Base-by-base conservation (phyloP, 208 protist genomes). In the Entamoeba histolytica region DNA sequence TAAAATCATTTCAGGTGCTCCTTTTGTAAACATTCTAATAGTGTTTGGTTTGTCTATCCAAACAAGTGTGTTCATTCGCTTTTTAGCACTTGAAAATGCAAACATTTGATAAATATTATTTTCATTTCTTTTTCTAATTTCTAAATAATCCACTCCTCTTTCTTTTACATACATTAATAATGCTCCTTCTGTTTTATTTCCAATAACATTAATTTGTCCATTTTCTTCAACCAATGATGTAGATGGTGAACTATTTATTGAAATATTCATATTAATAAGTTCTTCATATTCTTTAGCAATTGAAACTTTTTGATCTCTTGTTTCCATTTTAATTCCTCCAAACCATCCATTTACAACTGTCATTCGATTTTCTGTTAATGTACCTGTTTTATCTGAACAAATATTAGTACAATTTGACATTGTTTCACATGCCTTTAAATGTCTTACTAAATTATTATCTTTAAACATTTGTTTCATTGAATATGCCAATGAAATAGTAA, bases 401-500 rank as follows among this genome's bases (percentile, higher is more conserved):
- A 98, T 96, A 69, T 97, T 96, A 31, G 97, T 98, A 4, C 97
- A 97, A 0, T 97, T 96, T 49, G 97, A 97, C 98, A 99, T 98
- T 4, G 98, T 98, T 95, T 99, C 98, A 96, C 98, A 99, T 7
- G 98, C 97, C 19, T 95, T 95, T 69, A 99, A 96, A 50, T 97
- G 96, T 92, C 98, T 96, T 4, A 99, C 98, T n/a, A 99, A 96
- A 96, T 98, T 98, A 93, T 99, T 97, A 92, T 99, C 98, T n/a
- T 98, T 96, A 92, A 98, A 97, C 98, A 99, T 99, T 95, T 98
- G 97, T 92, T 95, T 96, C 96, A 99, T 98, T 50, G 97, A 98
- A 96, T 98, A 99, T 49, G 98, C 98, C 7, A 99, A 96, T 10
- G 98, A 97, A 93, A 99, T 98, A 73, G 98, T 98, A 17, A 99